Evolutionary conservation across 208 protist species (phyloP).

Genomic region (Wallacemonas sp.): DNA sequence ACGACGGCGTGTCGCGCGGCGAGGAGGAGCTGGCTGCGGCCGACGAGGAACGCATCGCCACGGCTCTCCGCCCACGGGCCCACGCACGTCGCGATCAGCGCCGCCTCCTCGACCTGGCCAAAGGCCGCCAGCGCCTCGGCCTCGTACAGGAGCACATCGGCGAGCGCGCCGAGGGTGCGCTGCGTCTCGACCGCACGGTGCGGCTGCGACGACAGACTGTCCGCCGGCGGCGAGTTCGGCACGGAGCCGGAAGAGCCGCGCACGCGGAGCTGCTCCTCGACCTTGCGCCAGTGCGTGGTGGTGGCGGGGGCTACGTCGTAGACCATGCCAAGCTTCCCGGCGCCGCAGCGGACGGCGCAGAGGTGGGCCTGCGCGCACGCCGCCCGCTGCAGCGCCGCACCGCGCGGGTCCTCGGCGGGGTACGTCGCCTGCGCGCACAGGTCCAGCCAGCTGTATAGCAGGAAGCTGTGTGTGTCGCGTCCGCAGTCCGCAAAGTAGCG

Average conservation of each 20-base stretch:
- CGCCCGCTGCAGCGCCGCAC: slow-evolving; percentile 31
- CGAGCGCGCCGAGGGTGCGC: slow-evolving; percentile 24
- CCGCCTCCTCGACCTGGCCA: slow-evolving; percentile 45
- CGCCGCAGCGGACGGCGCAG: slow-evolving; percentile 38
- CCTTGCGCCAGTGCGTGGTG: slow-evolving; percentile 23
- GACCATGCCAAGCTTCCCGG: slow-evolving; percentile 19
- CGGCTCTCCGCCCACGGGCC: slow-evolving; percentile 25
- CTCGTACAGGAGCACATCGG: slow-evolving; percentile 43
- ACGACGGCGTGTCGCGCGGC: slow-evolving; percentile 27
- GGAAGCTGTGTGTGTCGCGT: slow-evolving; percentile 58
- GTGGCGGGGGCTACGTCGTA: slow-evolving; percentile 19
- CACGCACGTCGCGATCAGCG: slow-evolving; percentile 30
- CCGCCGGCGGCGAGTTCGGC: not conserved
- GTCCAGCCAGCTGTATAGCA: slow-evolving; percentile 62
- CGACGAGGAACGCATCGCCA: slow-evolving; percentile 17
- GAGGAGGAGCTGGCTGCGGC: slow-evolving; percentile 29
- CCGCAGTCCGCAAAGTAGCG: slow-evolving; percentile 45
- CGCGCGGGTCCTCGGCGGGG: slow-evolving; percentile 32
- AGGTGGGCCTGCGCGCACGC: slow-evolving; percentile 24
- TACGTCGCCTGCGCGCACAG: slow-evolving; percentile 52
- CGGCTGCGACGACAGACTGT: not conserved
- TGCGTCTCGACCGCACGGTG: not conserved
- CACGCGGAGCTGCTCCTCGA: slow-evolving; percentile 26
- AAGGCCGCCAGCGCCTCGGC: slow-evolving; percentile 42
- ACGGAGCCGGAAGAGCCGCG: not conserved